phyloP scores from a whole-genome alignment of 345 rosid genomes.

The Lagerstroemia speciosa region DNA sequence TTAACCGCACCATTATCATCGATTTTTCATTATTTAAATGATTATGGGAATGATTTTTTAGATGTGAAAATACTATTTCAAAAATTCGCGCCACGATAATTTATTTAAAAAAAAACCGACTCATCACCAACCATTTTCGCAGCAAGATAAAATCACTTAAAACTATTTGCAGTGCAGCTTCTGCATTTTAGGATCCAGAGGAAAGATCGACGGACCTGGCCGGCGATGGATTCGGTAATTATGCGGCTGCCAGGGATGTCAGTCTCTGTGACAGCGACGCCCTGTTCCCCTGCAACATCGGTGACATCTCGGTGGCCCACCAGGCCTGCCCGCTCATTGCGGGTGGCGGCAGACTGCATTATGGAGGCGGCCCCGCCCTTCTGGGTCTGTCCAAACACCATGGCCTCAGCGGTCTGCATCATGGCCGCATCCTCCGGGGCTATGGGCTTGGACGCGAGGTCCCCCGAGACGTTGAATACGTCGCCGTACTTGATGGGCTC shows the following conservation, averaged over 20 bases:
- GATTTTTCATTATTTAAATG: too few relatives aligned
- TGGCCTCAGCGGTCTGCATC: constrained; percentile 69
- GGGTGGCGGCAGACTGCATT: constrained; percentile 57
- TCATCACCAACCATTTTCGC: too few relatives aligned
- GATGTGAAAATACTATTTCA: too few relatives aligned
- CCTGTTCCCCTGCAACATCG: constrained; percentile 26
- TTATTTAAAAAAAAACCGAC: too few relatives aligned
- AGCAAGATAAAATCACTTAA: too few relatives aligned
- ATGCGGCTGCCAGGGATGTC: constrained; percentile 41
- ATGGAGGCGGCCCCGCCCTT: constrained; percentile 55
- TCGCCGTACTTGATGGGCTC: constrained; percentile 52
- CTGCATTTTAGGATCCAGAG: neutral
- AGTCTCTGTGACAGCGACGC: constrained; percentile 50
- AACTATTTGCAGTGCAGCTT: too few relatives aligned
- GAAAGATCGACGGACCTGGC: constrained; percentile 33
- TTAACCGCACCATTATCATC: too few relatives aligned
- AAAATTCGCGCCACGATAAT: too few relatives aligned
- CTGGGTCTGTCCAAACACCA: constrained; percentile 47
- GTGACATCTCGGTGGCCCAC: constrained; percentile 35
- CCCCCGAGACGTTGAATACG: constrained; percentile 47
- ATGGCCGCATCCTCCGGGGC: constrained; percentile 63
- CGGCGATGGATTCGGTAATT: constrained; percentile 52
- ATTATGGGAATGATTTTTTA: too few relatives aligned
- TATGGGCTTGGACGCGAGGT: constrained; percentile 34
- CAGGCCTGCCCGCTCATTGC: constrained; percentile 41